Conservation (phyloP, 2,329 filamentous ascomycete genomes). For the Ceratocystis albifundus region DNA sequence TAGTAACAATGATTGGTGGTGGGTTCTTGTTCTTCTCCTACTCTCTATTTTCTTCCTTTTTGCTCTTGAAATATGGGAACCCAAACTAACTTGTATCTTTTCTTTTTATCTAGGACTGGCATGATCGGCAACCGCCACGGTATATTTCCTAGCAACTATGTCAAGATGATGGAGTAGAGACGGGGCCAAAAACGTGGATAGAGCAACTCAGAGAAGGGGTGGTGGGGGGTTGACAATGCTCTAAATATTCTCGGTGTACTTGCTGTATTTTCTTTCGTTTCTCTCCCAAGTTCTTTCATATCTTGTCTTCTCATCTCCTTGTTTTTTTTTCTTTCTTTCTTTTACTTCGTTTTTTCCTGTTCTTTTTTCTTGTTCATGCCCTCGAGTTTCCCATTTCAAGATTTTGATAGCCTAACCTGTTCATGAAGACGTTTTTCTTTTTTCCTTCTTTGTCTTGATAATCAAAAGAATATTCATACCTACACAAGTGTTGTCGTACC, state of each 20-base stretch:
- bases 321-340: constrained; percentile 9
- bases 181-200: not conserved
- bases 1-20: constrained; percentile 92
- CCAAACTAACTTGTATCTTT: constrained; percentile 8
- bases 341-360: constrained; percentile 16
- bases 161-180: constrained; percentile 49
- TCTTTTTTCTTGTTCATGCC: constrained; percentile 8
- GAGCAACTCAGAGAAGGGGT: not conserved
- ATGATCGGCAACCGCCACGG: constrained; percentile 73
- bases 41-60: not conserved
- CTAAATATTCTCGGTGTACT: too few relatives aligned
- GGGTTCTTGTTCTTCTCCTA: constrained; percentile 35
- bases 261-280: not conserved
- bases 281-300: not conserved
- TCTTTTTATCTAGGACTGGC: constrained; percentile 55
- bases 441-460: not conserved
- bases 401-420: too few relatives aligned
- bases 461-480: too few relatives aligned
- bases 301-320: not conserved
- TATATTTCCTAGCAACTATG: constrained; percentile 81
- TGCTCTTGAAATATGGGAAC: constrained; percentile 18
- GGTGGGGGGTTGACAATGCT: too few relatives aligned
- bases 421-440: not conserved
- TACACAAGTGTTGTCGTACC: too few relatives aligned
- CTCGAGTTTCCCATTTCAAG: not conserved